Conservation (phyloP, 2,329 filamentous ascomycete genomes). For the Pyrenophora seminiperda region DNA sequence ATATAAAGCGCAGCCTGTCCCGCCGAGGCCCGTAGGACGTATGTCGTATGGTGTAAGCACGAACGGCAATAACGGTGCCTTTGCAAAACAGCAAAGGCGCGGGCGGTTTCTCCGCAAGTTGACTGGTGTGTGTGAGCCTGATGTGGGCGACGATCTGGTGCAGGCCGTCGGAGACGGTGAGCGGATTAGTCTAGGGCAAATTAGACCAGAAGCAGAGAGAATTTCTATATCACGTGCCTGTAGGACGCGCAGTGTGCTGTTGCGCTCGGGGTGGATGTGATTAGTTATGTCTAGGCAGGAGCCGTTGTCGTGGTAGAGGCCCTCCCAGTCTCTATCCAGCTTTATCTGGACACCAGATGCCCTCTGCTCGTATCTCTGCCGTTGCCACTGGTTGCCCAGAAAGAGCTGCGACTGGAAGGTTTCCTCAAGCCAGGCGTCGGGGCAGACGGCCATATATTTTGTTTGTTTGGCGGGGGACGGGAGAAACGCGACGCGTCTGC, state of each 20-base stretch:
- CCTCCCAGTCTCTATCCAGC: constrained; percentile 23
- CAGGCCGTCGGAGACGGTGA: constrained; percentile 38
- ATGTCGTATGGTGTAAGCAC: constrained; percentile 30
- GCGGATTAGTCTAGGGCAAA: constrained; percentile 18
- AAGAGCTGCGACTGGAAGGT: constrained; percentile 26
- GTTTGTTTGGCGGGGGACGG: not conserved
- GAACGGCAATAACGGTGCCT: constrained; percentile 23
- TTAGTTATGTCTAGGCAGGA: constrained; percentile 39
- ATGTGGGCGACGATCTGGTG: constrained; percentile 26
- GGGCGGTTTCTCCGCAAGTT: constrained; percentile 15
- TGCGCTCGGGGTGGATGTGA: constrained; percentile 10
- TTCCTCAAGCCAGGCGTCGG: constrained; percentile 31
- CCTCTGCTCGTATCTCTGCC: constrained; percentile 17
- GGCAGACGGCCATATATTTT: constrained; percentile 22
- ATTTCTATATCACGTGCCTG: constrained; percentile 24
- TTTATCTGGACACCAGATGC: constrained; percentile 5
- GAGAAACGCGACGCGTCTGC: constrained; percentile 22
- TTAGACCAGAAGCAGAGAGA: not conserved
- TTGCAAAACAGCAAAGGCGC: not conserved
- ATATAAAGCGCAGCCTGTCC: constrained; percentile 26
- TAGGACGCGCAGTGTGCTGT: constrained; percentile 28
- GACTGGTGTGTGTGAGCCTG: constrained; percentile 12
- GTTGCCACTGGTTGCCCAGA: constrained; percentile 31
- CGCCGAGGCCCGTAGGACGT: constrained; percentile 36
- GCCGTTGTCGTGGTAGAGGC: constrained; percentile 44